phyloP scores from a whole-genome alignment of 2,329 filamentous ascomycete genomes.

The Ophiocordyceps robertsii region DNA sequence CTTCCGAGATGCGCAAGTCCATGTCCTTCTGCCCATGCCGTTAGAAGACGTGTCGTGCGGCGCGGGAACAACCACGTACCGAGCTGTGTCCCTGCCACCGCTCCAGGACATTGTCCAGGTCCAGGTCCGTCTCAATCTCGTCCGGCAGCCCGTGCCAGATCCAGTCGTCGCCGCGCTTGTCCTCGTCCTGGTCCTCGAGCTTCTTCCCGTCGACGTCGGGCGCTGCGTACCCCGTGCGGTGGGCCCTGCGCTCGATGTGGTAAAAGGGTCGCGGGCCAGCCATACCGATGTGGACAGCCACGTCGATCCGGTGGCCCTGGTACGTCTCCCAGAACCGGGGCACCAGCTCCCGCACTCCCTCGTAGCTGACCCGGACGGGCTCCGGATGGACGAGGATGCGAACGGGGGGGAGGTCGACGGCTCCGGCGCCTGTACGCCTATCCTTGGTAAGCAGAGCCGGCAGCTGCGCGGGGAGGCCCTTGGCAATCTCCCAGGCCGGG shows the following conservation, averaged over 20 bases:
- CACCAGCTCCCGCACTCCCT: constrained; percentile 47
- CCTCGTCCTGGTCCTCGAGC: constrained; percentile 38
- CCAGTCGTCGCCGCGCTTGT: constrained; percentile 26
- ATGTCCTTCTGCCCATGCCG: constrained; percentile 17
- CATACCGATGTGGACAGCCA: constrained; percentile 70
- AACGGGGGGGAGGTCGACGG: constrained; percentile 27
- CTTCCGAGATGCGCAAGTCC: constrained; percentile 47
- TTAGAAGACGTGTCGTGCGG: constrained; percentile 2
- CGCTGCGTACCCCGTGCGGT: constrained; percentile 58
- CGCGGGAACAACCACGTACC: constrained; percentile 20
- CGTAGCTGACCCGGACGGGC: constrained; percentile 60
- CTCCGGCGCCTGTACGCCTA: constrained; percentile 8
- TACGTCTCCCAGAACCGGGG: constrained; percentile 44
- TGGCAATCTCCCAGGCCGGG: constrained; percentile 69
- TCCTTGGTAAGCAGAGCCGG: constrained; percentile 34
- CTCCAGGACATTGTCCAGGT: constrained; percentile 40
- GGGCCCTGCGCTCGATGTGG: constrained; percentile 55
- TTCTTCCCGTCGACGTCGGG: constrained; percentile 55
- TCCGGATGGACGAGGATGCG: constrained; percentile 51
- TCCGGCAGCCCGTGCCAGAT: constrained; percentile 23
- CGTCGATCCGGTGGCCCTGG: constrained; percentile 37
- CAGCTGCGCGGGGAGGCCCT: constrained; percentile 51
- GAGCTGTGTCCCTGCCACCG: constrained; percentile 40
- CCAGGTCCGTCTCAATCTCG: constrained; percentile 42
- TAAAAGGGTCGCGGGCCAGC: constrained; percentile 52